Evolutionary conservation across 768 basidiomycete genomes (phyloP), one percentile per base, ranked within the genome.

Genomic region (Ramaria sp.): DNA sequence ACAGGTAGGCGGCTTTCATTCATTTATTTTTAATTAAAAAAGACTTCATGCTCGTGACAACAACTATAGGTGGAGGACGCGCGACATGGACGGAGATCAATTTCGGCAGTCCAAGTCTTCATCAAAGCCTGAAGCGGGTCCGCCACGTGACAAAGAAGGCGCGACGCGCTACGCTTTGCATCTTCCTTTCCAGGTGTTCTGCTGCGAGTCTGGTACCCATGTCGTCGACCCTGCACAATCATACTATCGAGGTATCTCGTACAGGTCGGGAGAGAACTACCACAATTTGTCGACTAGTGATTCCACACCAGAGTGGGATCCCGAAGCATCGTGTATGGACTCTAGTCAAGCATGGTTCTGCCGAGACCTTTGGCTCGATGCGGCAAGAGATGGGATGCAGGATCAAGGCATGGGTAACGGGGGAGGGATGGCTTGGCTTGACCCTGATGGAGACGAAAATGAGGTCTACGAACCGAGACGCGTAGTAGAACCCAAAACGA

Each of bases 341-440:
- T 94, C 91, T 65, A 89, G 84, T 38, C 96, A 99, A 69, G 92
- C 94, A 34, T 98, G 91, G 88, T 98, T 99, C 74, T 99, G 96
- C 64, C 74, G 96, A 38, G 96, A 99, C 69, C 75, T 99, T 39
- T 99, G 96, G 96, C 78, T 91, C n/a, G 79, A 80, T 61, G 86
- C 85, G 47, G 95, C 95, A 0, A 74, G 77, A 27, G 88, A 89
- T 50, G 85, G 84, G 17, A 81, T 83, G 69, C 78, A 76, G 59
- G 63, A 65, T 20, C 60, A 59, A 38, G 63, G 59, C 13, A 57
- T 52, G 19, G 60, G 60, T 5, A 50, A 62, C n/a, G 52, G 53
- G 27, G 62, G 60, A 33, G 51, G 56, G 33, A 61, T 37, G 48
- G 59, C 39, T 57, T 51, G 59, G 62, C 27, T 58, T 13, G 58